Evolutionary conservation across 306 rosid genomes (phyloP), one percentile per base, ranked within the genome.

Genomic region (Fagus crenata): DNA sequence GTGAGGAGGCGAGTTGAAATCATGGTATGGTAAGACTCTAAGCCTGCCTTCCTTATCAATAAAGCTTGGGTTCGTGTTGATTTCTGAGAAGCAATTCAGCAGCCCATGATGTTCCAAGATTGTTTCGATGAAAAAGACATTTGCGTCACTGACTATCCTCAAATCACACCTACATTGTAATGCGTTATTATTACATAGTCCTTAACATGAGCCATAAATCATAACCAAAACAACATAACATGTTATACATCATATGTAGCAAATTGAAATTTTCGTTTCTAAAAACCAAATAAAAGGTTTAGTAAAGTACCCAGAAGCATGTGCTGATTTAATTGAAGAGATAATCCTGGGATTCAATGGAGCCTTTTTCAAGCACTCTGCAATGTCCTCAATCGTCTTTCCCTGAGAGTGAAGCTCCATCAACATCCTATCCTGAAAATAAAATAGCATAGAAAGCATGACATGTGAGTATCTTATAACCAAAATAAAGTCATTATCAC

Each of bases 121-220:
- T 70, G 90, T 87, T 61, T 89, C 86, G 18, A 91, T 87, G 53
- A 91, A 89, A 74, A 91, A 86, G 4, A 71, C 73, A 64, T 91
- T 91, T 56, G 93, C 96, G 7, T 86, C 93, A 32, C 96, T 91
- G 22, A 91, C 69, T 67, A 89, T 78, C 81, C 85, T 91, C 80
- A 91, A 28, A 12, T 91, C 92, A 83, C 96, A 91, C 76, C 96
- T 91, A 74, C 14, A 76, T 43, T 64, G 13, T 69, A 2, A 69
- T 31, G 31, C 22, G 18, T 69, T 28, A 69, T 3, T 46, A 46
- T 13, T 9, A 0, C 51, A 7, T 9, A 9, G 51, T 46, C 51
- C 51, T 46, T 46, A 9, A 46, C 51, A 46, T 7, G 9, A 8
- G 4, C 18, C 18, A 17, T 42, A 60, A 31, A 3, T 60, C 67